These are phyloP conservation scores for Plectosphaerella sp. DNA, from an alignment of 2,329 filamentous ascomycete genomes.

Conservation along the genomic window DNA sequence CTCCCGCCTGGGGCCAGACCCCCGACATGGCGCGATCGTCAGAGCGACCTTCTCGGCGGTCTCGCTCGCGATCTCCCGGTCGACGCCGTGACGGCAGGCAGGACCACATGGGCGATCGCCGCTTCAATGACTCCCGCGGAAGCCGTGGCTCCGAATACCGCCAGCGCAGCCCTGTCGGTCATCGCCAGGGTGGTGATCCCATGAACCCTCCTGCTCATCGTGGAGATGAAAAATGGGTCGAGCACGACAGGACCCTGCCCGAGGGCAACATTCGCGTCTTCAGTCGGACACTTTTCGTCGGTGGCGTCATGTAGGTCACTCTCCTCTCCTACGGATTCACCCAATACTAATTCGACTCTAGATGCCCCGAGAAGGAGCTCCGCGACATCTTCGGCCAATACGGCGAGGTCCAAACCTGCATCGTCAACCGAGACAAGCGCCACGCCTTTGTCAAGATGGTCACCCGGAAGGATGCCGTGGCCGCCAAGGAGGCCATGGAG, in stretches of 20 bases:
- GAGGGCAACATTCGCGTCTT: constrained; percentile 83
- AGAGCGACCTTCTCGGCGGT: constrained; percentile 55
- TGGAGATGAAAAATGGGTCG: constrained; percentile 68
- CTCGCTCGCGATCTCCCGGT: constrained; percentile 75
- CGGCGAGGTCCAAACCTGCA: constrained; percentile 91
- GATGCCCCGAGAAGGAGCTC: constrained; percentile 75
- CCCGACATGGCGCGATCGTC: constrained; percentile 48
- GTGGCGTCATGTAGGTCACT: constrained; percentile 76
- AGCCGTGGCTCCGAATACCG: constrained; percentile 68
- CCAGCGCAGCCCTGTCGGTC: constrained; percentile 76
- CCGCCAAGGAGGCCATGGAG: constrained; percentile 85
- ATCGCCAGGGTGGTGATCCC: constrained; percentile 41
- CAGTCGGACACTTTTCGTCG: constrained; percentile 93
- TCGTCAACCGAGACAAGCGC: constrained; percentile 95
- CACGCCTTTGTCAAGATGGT: constrained; percentile 99
- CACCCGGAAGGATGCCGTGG: constrained; percentile 77
- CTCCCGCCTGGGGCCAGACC: not conserved
- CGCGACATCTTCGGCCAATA: constrained; percentile 75
- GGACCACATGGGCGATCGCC: constrained; percentile 68
- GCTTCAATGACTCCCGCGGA: constrained; percentile 40
- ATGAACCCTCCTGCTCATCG: not conserved
- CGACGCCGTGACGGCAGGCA: constrained; percentile 63
- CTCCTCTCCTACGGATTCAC: constrained; percentile 1
- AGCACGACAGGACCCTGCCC: constrained; percentile 71
- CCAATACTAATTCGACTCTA: constrained; percentile 26